Evolutionary conservation across 2,329 filamentous ascomycete species (phyloP).

Genomic region (Colletotrichum falcatum): DNA sequence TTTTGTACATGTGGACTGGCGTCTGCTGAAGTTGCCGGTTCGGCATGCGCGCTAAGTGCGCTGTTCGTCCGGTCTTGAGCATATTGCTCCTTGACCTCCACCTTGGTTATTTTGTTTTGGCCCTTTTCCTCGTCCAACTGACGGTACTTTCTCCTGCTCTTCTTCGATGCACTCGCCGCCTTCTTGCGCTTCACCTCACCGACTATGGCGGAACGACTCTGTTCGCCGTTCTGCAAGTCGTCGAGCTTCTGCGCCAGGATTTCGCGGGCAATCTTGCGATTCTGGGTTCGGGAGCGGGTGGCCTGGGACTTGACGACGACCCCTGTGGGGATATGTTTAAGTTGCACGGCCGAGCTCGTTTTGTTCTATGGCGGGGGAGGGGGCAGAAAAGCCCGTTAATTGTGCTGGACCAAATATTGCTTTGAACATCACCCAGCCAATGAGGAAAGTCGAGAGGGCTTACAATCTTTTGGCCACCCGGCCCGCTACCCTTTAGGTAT

Average conservation of each 20-base stretch:
- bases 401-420: slow-evolving; percentile 5
- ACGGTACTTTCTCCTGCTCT: slow-evolving; percentile 83
- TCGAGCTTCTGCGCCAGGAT: slow-evolving; percentile 83
- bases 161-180: slow-evolving; percentile 83
- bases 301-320: slow-evolving; percentile 95
- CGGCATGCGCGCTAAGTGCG: slow-evolving; percentile 10
- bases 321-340: slow-evolving; percentile 90
- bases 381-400: slow-evolving; percentile 6
- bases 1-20: background rate
- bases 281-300: slow-evolving; percentile 87
- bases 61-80: slow-evolving; percentile 27
- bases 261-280: slow-evolving; percentile 84
- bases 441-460: slow-evolving; percentile 41
- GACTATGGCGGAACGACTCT: slow-evolving; percentile 75
- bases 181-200: slow-evolving; percentile 73
- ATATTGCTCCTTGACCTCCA: slow-evolving; percentile 33
- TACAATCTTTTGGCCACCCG: slow-evolving; percentile 96
- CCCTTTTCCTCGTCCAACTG: slow-evolving; percentile 66
- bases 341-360: slow-evolving; percentile 93
- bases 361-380: slow-evolving; percentile 75
- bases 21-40: slow-evolving; percentile 30
- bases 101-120: slow-evolving; percentile 36
- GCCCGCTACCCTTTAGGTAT: slow-evolving; percentile 91
- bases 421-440: slow-evolving; percentile 24
- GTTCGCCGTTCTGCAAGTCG: slow-evolving; percentile 75